Conservation (phyloP, 495 filamentous ascomycete species). For the Pyronema omphalodes region DNA sequence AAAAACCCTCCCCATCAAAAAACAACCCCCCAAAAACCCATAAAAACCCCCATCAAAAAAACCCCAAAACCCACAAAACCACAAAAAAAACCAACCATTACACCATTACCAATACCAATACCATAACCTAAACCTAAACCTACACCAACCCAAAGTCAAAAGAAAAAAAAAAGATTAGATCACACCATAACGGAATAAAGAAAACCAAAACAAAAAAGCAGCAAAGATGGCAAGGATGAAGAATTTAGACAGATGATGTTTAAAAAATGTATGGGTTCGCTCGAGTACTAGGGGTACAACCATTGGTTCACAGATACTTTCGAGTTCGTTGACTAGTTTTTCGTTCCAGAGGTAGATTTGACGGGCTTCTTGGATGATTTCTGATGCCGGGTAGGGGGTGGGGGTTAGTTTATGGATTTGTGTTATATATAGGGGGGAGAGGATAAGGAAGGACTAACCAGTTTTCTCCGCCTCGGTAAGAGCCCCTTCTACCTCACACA, state of each 20-base stretch:
- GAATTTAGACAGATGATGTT: neutral
- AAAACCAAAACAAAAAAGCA: neutral
- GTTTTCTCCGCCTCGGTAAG: conserved; percentile 13
- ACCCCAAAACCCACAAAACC: no score
- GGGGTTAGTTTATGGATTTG: no score
- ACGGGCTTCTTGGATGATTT: conserved; percentile 17
- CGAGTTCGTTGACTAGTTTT: conserved; percentile 15
- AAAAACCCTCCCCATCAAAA: no score
- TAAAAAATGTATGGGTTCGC: neutral
- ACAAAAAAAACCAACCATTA: no score
- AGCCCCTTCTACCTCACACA: conserved; percentile 5
- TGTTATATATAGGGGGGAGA: neutral
- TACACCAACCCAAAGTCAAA: no score
- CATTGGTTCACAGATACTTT: conserved; percentile 9
- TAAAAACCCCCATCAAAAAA: no score
- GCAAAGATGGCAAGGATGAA: neutral
- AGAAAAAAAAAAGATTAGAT: neutral
- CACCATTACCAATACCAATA: no score
- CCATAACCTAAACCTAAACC: no score
- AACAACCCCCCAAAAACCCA: no score
- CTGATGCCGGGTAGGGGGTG: conserved; percentile 1
- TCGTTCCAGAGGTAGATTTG: conserved; percentile 13
- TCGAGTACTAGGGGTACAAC: neutral
- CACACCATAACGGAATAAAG: neutral
- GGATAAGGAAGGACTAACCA: conserved; percentile 8